These are phyloP conservation scores for Sporisorium iseilematis-ciliati DNA, from an alignment of 1,284 basidiomycete genomes.

Conservation along the genomic window DNA sequence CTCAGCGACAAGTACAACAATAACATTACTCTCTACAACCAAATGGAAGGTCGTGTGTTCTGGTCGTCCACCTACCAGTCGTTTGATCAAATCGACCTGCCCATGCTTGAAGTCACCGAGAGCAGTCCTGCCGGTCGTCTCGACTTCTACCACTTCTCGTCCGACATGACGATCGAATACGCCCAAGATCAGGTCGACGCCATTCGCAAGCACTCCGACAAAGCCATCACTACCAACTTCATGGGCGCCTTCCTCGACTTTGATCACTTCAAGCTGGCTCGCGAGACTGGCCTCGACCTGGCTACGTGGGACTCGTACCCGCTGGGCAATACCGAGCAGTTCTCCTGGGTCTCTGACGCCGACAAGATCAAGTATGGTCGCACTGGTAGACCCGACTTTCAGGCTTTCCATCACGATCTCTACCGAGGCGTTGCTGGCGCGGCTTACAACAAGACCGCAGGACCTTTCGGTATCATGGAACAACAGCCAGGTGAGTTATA, in stretches of 20 bases:
- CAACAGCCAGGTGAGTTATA: slow-evolving; percentile 40
- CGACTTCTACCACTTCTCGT: slow-evolving; percentile 50
- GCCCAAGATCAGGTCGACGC: slow-evolving; percentile 45
- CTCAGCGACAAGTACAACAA: slow-evolving; percentile 50
- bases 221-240: slow-evolving; percentile 56
- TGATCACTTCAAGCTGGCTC: slow-evolving; percentile 49
- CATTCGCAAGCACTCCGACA: slow-evolving; percentile 43
- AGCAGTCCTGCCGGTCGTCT: slow-evolving; percentile 50
- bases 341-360: slow-evolving; percentile 37
- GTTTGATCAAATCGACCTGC: slow-evolving; percentile 46
- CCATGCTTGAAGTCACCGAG: slow-evolving; percentile 51
- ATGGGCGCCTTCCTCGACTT: slow-evolving; percentile 52
- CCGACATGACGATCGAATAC: slow-evolving; percentile 50
- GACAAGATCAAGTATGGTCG: slow-evolving; percentile 49
- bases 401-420: slow-evolving; percentile 44
- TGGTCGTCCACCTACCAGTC: slow-evolving; percentile 48
- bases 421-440: slow-evolving; percentile 50
- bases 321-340: slow-evolving; percentile 47
- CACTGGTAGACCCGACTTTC: slow-evolving; percentile 47
- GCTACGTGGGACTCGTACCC: slow-evolving; percentile 56
- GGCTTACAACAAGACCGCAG: slow-evolving; percentile 40
- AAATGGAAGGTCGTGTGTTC: slow-evolving; percentile 51
- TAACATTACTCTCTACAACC: slow-evolving; percentile 46
- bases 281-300: slow-evolving; percentile 38
- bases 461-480: slow-evolving; percentile 54